A percentile compares a stretch with the other conserved stretches of the same genome.
Conservation (phyloP, 495 filamentous ascomycete genomes). For the Hypomontagnella submonticulosa region DNA sequence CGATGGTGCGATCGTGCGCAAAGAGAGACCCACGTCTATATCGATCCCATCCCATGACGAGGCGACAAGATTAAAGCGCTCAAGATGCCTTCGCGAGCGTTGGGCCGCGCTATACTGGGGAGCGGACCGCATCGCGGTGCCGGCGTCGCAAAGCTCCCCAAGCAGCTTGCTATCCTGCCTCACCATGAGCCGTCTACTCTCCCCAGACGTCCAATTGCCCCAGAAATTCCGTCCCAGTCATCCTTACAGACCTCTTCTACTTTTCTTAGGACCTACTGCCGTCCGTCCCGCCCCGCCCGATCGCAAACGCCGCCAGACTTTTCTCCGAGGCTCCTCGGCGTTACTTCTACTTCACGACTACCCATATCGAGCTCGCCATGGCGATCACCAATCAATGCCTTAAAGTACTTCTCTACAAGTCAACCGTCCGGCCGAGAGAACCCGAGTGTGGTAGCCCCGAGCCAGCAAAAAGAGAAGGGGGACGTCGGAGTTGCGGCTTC, state of each 20-base stretch:
- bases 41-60: slow-evolving; percentile 31
- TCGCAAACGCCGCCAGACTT: slow-evolving; percentile 31
- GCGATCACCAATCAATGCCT: slow-evolving; percentile 20
- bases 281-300: slow-evolving; percentile 14
- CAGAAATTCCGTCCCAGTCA: slow-evolving; percentile 9
- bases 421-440: slow-evolving; percentile 12
- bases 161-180: slow-evolving; percentile 21
- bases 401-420: slow-evolving; percentile 28
- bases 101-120: slow-evolving; percentile 39
- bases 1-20: slow-evolving; percentile 29
- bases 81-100: slow-evolving; percentile 43
- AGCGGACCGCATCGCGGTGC: slow-evolving; percentile 33
- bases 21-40: slow-evolving; percentile 8
- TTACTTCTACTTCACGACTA: slow-evolving; percentile 33
- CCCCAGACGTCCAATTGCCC: slow-evolving; percentile 16
- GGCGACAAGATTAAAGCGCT: slow-evolving; percentile 36
- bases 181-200: slow-evolving; percentile 17
- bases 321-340: slow-evolving; percentile 42
- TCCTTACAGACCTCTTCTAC: slow-evolving; percentile 14
- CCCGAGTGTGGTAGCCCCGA: slow-evolving; percentile 18
- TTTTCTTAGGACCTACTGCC: slow-evolving; percentile 8
- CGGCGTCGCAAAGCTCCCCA: slow-evolving; percentile 37
- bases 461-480: slow-evolving; percentile 22
- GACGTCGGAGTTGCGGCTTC: slow-evolving; percentile 8
- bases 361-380: slow-evolving; percentile 18